These are phyloP conservation scores for Bromus sterilis DNA, from an alignment of 176 grass and related monocot species.

Conservation along the genomic window DNA sequence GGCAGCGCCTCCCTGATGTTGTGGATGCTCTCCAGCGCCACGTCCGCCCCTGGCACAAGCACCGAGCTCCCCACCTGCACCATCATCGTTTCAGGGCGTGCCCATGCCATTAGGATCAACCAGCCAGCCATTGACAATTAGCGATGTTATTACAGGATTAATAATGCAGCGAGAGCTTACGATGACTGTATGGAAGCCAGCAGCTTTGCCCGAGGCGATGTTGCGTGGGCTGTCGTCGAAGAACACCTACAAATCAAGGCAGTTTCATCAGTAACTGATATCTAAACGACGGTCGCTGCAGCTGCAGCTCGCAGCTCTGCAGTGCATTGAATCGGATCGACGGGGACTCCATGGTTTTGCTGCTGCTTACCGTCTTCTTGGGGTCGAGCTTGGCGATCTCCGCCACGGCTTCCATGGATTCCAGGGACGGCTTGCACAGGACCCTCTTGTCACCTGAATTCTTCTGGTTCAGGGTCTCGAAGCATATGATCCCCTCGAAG, in stretches of 20 bases:
- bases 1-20: constrained; percentile 92
- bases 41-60: constrained; percentile 56
- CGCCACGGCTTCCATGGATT: constrained; percentile 82
- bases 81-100: neutral
- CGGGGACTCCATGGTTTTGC: neutral
- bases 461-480: constrained; percentile 77
- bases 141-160: no score
- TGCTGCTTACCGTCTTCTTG: constrained; percentile 50
- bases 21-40: constrained; percentile 94
- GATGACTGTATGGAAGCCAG: constrained; percentile 69
- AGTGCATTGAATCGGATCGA: neutral
- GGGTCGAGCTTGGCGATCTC: constrained; percentile 67
- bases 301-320: neutral
- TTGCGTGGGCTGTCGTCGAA: constrained; percentile 89
- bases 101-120: no score
- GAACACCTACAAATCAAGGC: constrained; percentile 50
- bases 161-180: constrained; percentile 22
- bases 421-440: constrained; percentile 81
- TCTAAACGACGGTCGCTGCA: neutral
- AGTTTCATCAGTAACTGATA: neutral
- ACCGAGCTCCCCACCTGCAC: constrained; percentile 78
- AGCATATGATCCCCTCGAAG: constrained; percentile 88
- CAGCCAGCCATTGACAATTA: no score
- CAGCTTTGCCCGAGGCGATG: constrained; percentile 77
- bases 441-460: constrained; percentile 5